Evolutionary conservation across 2,329 filamentous ascomycete genomes (phyloP), one percentile per base, ranked within the genome.

Genomic region (Parascedosporium putredinis): DNA sequence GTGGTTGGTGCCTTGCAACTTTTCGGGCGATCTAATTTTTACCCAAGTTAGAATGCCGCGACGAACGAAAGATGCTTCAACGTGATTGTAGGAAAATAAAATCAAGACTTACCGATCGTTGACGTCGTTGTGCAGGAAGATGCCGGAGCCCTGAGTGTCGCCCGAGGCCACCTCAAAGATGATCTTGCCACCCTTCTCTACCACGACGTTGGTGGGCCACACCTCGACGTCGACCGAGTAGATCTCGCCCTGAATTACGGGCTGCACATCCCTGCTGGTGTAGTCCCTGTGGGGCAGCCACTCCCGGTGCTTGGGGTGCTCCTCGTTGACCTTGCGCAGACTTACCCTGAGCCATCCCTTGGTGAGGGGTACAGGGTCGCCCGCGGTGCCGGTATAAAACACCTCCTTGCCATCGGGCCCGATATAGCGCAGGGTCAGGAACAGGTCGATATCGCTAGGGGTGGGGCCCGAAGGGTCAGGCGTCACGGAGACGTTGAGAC

Each of bases 291-390:
- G 70, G 2, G 79, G 79, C 10, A 83, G 64, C 57, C 72, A 81
- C 0, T 67, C 56, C 4, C 72, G 64, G 56, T 83, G 71, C 53
- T 71, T 73, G 0, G 70, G 69, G 56, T 81, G 67, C 5, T 71
- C 56, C 1, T 64, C 57, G 52, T 79, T 69, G 3, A 74, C 70
- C 57, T 77, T 78, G 18, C 80, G 73, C 16, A 81, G 62, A 29
- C 70, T 75, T 9, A 74, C 71, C 1, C 79, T 72, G 8, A 84
- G 71, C 79, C 79, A 84, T 20, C 80, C 81, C 60, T 84, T 84
- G 48, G 73, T 70, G 0, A 84, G 65, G 0, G 81, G 81, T 0
- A 84, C 71, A 0, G 76, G 73, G 52, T 84, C 81, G 10, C 81
- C 80, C 0, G 78, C 76, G 2, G 81, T 83, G 29, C 81, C 80